Percentiles rank a stretch among this genome's conserved stretches.
Conservation (phyloP, 768 basidiomycete species). For the Lactarius trivialis region DNA sequence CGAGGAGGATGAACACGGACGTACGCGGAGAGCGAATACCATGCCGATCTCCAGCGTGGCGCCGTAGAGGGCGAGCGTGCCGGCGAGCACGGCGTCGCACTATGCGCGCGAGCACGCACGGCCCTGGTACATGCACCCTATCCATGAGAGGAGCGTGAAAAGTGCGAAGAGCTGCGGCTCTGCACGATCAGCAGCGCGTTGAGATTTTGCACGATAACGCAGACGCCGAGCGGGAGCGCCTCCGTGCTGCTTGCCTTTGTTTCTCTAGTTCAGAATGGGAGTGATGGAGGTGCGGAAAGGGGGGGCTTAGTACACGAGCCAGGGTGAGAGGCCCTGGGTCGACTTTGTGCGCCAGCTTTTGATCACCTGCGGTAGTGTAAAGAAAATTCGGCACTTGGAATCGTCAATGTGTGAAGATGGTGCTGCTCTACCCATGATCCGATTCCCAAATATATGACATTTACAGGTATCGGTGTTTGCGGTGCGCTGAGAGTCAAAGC, state of each 20-base stretch:
- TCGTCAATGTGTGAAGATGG: too few species aligned
- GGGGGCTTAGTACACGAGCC: constrained; percentile 48
- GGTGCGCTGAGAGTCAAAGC: not conserved
- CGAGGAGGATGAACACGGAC: too few species aligned
- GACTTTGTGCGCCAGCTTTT: constrained; percentile 64
- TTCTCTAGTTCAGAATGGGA: too few species aligned
- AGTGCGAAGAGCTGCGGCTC: constrained; percentile 58
- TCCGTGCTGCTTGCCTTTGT: constrained; percentile 42
- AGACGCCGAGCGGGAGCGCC: constrained; percentile 56
- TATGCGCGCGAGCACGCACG: constrained; percentile 33
- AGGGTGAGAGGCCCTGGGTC: constrained; percentile 61
- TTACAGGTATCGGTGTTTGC: constrained; percentile 42
- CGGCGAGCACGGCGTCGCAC: constrained; percentile 34
- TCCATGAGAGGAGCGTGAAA: constrained; percentile 56
- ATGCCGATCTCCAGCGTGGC: constrained; percentile 55
- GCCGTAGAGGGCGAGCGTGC: constrained; percentile 41
- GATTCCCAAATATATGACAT: constrained; percentile 25
- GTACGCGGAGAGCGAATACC: constrained; percentile 50
- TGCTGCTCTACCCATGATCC: too few species aligned
- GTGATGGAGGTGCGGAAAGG: too few species aligned
- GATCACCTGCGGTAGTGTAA: constrained; percentile 34
- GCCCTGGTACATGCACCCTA: constrained; percentile 69
- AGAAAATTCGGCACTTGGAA: too few species aligned
- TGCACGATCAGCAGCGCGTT: constrained; percentile 70
- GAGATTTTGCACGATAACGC: constrained; percentile 54